Base-by-base conservation (phyloP, 345 rosid species). In the Combretum micranthum region DNA sequence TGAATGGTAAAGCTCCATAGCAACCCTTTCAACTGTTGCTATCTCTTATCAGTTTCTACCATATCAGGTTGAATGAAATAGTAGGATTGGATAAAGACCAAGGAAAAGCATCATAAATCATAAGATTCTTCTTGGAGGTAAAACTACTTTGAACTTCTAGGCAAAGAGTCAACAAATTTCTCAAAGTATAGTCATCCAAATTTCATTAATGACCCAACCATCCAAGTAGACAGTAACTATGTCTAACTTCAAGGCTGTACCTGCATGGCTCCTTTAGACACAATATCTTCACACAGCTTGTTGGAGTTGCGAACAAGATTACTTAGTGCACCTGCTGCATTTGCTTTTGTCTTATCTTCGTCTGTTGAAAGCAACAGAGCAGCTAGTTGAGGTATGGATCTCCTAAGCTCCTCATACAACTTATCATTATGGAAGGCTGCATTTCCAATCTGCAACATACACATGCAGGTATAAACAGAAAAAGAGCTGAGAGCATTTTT, bases 331-430 rank as follows among this genome's bases (percentile, higher is more conserved):
- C 97, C 99, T 5, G 97, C 97, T 56, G 97, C 97, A 73, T 93
- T 93, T 61, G 92, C 96, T 74, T 83, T 93, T 25, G 97, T 93
- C 77, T 93, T 93, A 80, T 89, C 97, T 74, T 89, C 99, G 69
- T 87, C 94, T 2, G 78, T 77, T 17, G 94, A 77, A 63, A 85
- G 73, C 71, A 93, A 67, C 58, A 93, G 69, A 39, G 81, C 83
- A 57, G 86, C 85, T 23, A 93, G 71, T 61, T 80, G 90, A 62
- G 96, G 90, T 71, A 89, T 93, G 23, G 96, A 85, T 70, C 86
- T 72, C 78, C 87, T 77, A 32, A 93, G 82, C 67, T 87, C 91
- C 53, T 87, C 94, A 25, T 93, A 93, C 70, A 93, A 69, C 56
- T 37, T 71, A 45, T 89, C 99, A 54, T 82, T 87, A 66, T 89